A percentile compares a stretch with the other conserved stretches of the same genome.
phyloP scores from a whole-genome alignment of 345 rosid species.

The Corymbia maculata region DNA sequence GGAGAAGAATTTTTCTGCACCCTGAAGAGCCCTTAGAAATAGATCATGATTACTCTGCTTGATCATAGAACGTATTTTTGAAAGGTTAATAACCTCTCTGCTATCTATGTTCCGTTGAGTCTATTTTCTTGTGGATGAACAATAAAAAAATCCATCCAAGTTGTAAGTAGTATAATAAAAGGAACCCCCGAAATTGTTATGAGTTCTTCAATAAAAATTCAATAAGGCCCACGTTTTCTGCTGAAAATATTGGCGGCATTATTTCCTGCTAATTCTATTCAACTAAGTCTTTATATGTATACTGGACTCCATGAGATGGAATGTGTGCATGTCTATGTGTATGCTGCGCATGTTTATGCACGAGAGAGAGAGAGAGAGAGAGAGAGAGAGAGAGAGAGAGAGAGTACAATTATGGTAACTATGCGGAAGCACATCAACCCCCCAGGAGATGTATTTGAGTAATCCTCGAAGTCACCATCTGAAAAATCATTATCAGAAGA shows the following conservation, averaged over 20 bases:
- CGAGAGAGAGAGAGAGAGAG: constrained; percentile 4
- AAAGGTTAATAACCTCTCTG: neutral
- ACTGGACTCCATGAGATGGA: neutral
- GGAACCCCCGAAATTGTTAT: neutral
- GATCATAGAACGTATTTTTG: neutral
- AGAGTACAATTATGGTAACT: constrained; percentile 51
- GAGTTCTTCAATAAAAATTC: neutral
- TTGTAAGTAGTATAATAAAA: neutral
- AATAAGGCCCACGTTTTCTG: neutral
- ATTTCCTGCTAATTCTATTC: neutral
- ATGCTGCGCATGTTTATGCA: neutral
- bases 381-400: constrained; percentile 7
- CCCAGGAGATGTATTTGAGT: constrained; percentile 30
- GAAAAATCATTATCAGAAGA: constrained; percentile 20
- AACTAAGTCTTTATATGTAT: neutral
- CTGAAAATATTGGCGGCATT: neutral
- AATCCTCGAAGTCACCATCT: constrained; percentile 36
- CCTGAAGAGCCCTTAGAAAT: neutral
- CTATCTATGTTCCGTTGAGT: neutral
- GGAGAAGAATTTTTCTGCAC: neutral
- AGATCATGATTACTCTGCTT: neutral
- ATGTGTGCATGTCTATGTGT: neutral
- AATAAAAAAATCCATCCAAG: neutral
- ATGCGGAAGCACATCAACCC: constrained; percentile 64
- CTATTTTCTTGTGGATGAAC: neutral